Percentiles rank a stretch among this genome's conserved stretches.
Evolutionary conservation across 345 rosid genomes (phyloP).

Genomic region (Odontarrhena argentea): DNA sequence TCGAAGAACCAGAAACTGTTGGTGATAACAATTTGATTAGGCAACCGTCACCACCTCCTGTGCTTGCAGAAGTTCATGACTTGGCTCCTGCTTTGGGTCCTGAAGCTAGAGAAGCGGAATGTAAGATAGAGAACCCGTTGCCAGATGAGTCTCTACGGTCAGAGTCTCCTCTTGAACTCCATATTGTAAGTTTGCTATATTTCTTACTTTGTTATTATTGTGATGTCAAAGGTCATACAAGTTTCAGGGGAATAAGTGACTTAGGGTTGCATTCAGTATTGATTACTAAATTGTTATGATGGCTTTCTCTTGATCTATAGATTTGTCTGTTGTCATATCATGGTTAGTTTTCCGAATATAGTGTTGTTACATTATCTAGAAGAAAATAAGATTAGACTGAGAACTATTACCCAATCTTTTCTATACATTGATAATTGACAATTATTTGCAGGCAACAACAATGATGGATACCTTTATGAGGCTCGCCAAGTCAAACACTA

Average conservation of each 20-base stretch:
- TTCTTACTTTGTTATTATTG: conserved; percentile 8
- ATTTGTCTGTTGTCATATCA: background rate
- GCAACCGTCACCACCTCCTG: conserved; percentile 96
- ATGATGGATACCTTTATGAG: conserved; percentile 96
- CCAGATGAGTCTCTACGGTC: conserved; percentile 54
- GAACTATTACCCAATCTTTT: background rate
- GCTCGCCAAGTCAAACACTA: conserved; percentile 88
- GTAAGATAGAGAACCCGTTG: conserved; percentile 54
- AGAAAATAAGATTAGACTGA: background rate
- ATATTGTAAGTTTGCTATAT: conserved; percentile 65
- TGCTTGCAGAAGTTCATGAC: conserved; percentile 92
- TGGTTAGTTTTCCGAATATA: too few species aligned
- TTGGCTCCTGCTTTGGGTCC: conserved; percentile 57
- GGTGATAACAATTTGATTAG: conserved; percentile 52
- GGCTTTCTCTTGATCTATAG: conserved; percentile 6
- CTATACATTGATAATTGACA: conserved; percentile 24
- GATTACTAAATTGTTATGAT: background rate
- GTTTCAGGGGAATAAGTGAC: background rate
- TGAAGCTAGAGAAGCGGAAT: conserved; percentile 51
- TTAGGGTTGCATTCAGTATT: background rate
- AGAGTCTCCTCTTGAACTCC: conserved; percentile 84
- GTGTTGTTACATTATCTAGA: background rate
- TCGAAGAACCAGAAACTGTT: conserved; percentile 66
- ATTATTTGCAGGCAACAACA: conserved; percentile 70
- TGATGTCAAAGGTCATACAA: conserved; percentile 22